These are phyloP conservation scores for Gentiana macrophylla DNA, from an alignment of 257 asterid genomes.

Conservation along the genomic window DNA sequence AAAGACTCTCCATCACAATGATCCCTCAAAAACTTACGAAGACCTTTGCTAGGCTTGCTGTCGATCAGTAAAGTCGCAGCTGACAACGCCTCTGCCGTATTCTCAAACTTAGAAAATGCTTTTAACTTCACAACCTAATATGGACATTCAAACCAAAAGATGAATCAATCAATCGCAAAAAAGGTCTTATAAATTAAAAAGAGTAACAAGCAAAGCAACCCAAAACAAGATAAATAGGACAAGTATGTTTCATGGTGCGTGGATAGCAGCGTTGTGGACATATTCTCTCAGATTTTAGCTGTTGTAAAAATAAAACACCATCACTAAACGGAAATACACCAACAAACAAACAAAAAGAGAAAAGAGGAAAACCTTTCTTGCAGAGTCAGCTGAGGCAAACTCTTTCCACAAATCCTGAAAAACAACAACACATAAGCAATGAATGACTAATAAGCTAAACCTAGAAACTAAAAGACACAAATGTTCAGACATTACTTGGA, in stretches of 20 bases:
- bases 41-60: conserved; percentile 66
- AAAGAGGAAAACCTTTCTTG: conserved; percentile 45
- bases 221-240: neutral
- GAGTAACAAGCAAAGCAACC: neutral
- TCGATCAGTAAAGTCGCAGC: conserved; percentile 59
- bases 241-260: neutral
- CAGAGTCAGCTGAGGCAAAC: conserved; percentile 54
- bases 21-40: conserved; percentile 60
- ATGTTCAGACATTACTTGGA: conserved; percentile 22
- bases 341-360: neutral
- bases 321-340: neutral
- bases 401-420: conserved; percentile 72
- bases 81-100: conserved; percentile 67
- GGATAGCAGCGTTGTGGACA: too few relatives aligned
- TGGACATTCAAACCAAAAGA: too few relatives aligned
- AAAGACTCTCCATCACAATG: conserved; percentile 61
- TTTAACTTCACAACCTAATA: conserved; percentile 62
- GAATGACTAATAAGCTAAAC: neutral
- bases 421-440: neutral
- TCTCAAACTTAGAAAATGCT: conserved; percentile 76
- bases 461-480: neutral
- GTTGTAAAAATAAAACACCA: neutral
- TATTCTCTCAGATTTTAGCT: too few relatives aligned
- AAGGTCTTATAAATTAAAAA: neutral
- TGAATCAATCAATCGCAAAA: neutral